phyloP scores from a whole-genome alignment of 768 basidiomycete species.

The Tricholoma furcatifolium region DNA sequence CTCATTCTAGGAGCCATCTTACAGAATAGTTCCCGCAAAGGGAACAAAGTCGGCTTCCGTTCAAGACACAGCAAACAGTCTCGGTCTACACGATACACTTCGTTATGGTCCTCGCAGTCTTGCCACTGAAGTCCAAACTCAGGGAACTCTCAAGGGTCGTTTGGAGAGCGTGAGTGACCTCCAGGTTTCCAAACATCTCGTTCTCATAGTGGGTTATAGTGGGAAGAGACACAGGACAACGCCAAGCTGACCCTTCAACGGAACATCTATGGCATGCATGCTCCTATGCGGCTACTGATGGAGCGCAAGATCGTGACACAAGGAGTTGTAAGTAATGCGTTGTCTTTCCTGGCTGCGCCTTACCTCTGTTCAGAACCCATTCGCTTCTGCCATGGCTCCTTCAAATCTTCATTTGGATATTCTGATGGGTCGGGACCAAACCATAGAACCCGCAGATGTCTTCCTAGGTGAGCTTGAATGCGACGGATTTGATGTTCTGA shows the following conservation, averaged over 20 bases:
- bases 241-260: slow-evolving; percentile 82
- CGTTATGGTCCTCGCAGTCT: slow-evolving; percentile 82
- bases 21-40: slow-evolving; percentile 61
- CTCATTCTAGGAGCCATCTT: slow-evolving; percentile 42
- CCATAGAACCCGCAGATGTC: slow-evolving; percentile 73
- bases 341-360: neutral
- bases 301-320: slow-evolving; percentile 81
- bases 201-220: slow-evolving; percentile 46
- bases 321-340: slow-evolving; percentile 46
- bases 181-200: neutral
- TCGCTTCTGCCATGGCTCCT: slow-evolving; percentile 60
- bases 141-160: slow-evolving; percentile 61
- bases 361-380: slow-evolving; percentile 48
- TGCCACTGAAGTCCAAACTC: slow-evolving; percentile 67
- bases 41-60: slow-evolving; percentile 61
- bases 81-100: slow-evolving; percentile 88
- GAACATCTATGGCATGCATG: slow-evolving; percentile 81
- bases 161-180: slow-evolving; percentile 66
- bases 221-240: slow-evolving; percentile 92
- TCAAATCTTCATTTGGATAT: slow-evolving; percentile 91
- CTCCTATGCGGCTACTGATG: slow-evolving; percentile 90
- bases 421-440: slow-evolving; percentile 89
- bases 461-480: slow-evolving; percentile 59
- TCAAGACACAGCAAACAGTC: slow-evolving; percentile 63
- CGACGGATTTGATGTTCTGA: neutral